Evolutionary conservation across 495 filamentous ascomycete species (phyloP), one percentile per base, ranked within the genome.

Genomic region (Lentithecium fluviatile): DNA sequence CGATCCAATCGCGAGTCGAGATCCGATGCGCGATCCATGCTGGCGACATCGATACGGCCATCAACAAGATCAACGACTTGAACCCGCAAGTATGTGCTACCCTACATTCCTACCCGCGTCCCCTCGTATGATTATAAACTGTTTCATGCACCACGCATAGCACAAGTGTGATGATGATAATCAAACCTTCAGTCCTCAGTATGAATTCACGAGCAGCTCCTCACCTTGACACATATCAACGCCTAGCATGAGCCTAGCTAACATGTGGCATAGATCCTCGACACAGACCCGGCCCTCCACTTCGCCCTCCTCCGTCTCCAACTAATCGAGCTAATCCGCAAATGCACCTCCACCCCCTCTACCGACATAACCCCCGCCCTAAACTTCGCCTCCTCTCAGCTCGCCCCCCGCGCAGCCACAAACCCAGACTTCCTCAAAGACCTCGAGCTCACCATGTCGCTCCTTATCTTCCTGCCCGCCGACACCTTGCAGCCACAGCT

Each of bases 101-200:
- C 56, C 21, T 29, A 52, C 55, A 25, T 50, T 12, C 52, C n/a
- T 38, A n/a, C n/a, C n/a, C n/a, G n/a, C n/a, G n/a, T 23, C 51
- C 29, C 26, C 81, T 83, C 83, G 85, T 78, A 92, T 91, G 93
- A 97, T 97, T 95, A 95, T 78, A 90, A 73, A 72, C 73, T 78
- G 83, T 91, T 91, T 95, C 94, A 97, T 97, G 92, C 95, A 99
- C 93, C 93, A 97, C 93, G 91, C 93, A 88, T 90, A 97, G 80
- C 85, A 85, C 84, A 78, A 75, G 83, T 85, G 83, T 83, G 73
- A 82, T 90, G 95, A 91, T 90, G 91, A 96, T 81, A 90, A 88
- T 86, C 81, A 90, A 86, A 86, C 84, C 89, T 88, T 91, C 87
- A 92, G 84, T 91, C 86, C 83, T 90, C 84, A 90, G 83, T 89